Conservation (phyloP, 2,329 filamentous ascomycete species). For the Dichotomopilus funicola region DNA sequence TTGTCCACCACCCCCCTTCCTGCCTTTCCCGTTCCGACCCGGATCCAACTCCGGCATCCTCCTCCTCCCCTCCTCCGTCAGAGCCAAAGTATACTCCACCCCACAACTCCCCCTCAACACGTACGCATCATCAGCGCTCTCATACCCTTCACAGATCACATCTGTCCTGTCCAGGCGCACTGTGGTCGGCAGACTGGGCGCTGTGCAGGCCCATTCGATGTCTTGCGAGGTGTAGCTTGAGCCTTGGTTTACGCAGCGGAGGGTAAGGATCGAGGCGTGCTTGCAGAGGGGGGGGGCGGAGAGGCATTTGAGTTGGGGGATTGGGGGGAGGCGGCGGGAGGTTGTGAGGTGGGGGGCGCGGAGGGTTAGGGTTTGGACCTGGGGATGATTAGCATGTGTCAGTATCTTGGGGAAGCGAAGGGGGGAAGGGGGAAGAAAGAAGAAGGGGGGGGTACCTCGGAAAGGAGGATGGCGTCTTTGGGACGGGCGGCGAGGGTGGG, state of each 20-base stretch:
- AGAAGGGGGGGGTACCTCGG: conserved; percentile 46
- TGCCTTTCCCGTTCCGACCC: conserved; percentile 23
- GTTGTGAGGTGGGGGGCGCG: background rate
- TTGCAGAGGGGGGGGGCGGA: conserved; percentile 58
- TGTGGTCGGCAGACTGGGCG: conserved; percentile 46
- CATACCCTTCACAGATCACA: conserved; percentile 88
- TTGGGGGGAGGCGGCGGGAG: conserved; percentile 61
- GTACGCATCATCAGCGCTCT: conserved; percentile 67
- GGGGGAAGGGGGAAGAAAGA: background rate
- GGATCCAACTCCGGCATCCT: conserved; percentile 54
- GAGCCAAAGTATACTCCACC: conserved; percentile 84
- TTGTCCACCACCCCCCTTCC: conserved; percentile 22
- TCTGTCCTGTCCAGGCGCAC: conserved; percentile 76
- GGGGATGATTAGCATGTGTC: too few relatives aligned
- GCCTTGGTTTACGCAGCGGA: conserved; percentile 87
- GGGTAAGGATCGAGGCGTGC: conserved; percentile 65
- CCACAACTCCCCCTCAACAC: conserved; percentile 90
- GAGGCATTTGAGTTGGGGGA: conserved; percentile 74
- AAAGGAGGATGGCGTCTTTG: conserved; percentile 50
- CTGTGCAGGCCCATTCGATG: conserved; percentile 84
- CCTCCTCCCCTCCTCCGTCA: conserved; percentile 70
- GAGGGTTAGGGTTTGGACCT: background rate
- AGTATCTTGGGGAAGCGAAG: too few relatives aligned
- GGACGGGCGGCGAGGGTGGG: conserved; percentile 26
- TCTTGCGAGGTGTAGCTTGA: conserved; percentile 71